Percentiles rank a stretch among this genome's conserved stretches.
These are phyloP conservation scores for Basipetospora chlamydospora DNA, from an alignment of 2,329 filamentous ascomycete species.

Conservation along the genomic window DNA sequence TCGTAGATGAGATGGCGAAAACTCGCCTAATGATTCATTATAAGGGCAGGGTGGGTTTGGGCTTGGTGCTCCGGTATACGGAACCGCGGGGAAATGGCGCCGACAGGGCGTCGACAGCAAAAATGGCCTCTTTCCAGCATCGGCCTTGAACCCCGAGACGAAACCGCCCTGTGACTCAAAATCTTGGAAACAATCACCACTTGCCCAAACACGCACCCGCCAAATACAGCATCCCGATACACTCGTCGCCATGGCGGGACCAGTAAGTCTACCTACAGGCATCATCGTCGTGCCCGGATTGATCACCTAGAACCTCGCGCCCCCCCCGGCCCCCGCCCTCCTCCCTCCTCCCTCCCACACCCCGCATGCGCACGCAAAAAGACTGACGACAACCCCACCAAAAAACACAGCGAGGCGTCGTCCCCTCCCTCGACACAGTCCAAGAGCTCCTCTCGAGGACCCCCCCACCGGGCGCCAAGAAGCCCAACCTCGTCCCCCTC, in stretches of 20 bases:
- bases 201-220: too few species aligned
- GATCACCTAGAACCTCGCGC: neutral
- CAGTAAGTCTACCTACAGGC: conserved; percentile 13
- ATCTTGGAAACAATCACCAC: too few species aligned
- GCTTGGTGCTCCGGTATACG: too few species aligned
- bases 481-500: conserved; percentile 62
- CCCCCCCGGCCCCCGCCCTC: neutral
- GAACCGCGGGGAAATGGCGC: too few species aligned
- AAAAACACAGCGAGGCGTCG: conserved; percentile 26
- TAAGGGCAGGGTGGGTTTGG: too few species aligned
- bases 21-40: too few species aligned
- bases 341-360: neutral
- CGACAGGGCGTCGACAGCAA: too few species aligned
- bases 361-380: neutral
- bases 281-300: neutral
- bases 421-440: conserved; percentile 32
- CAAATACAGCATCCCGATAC: too few species aligned
- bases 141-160: too few species aligned
- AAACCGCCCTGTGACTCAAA: conserved; percentile 10
- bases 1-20: too few species aligned
- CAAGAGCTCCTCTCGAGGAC: conserved; percentile 23
- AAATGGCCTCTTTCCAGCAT: too few species aligned
- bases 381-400: conserved; percentile 7
- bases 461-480: conserved; percentile 12
- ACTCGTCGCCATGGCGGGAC: conserved; percentile 14